Base-by-base conservation (phyloP, 2,329 filamentous ascomycete genomes). In the Clonostachys rosea region DNA sequence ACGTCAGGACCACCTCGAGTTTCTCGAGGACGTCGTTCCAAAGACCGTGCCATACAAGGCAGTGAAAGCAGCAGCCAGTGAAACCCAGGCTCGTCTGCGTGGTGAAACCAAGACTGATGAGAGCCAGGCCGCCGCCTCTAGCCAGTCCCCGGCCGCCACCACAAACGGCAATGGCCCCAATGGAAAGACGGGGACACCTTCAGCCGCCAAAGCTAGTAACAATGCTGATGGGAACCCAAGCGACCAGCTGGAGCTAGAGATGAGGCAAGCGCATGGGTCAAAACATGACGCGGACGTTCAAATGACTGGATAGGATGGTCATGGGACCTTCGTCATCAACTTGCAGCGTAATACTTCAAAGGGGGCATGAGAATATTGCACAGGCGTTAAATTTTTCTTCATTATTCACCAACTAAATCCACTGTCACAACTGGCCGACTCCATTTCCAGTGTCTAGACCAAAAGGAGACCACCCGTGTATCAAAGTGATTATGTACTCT, bases 1-100 rank as follows among this genome's bases (percentile, higher is more conserved):
- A 8, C 87, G 90, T 62, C 84, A 91, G 52, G 94, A 97, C 66
- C 95, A 95, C 64, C 85, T 99, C 45, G 91, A 99, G 65, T 99
- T 99, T 62, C 81, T 99, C 13, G 79, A 87, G 52, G 94, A 99
- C 66, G 82, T 95, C 24, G 87, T 96, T 36, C 94, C 94, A 48
- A 87, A 87, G 63, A 96, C 91, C 2, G 81, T 85, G 6, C 84
- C 89, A 14, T 95, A 84, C 71, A 89, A 87, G 62, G 81, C 88
- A 55, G 81, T 87, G 69, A 92, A 91, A 70, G 83, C 83, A 41
- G 59, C 81, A 52, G 74, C 79, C 1, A 70, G 67, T 59, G 67
- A 68, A n/a, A 43, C 43, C 41, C 40, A 16, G 40, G 12, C 44
- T 36, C 37, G 47, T 33, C 33, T 65, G 11, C 57, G 63, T 39